phyloP scores from a whole-genome alignment of 2,329 filamentous ascomycete species.

The Aspergillus caelatus region DNA sequence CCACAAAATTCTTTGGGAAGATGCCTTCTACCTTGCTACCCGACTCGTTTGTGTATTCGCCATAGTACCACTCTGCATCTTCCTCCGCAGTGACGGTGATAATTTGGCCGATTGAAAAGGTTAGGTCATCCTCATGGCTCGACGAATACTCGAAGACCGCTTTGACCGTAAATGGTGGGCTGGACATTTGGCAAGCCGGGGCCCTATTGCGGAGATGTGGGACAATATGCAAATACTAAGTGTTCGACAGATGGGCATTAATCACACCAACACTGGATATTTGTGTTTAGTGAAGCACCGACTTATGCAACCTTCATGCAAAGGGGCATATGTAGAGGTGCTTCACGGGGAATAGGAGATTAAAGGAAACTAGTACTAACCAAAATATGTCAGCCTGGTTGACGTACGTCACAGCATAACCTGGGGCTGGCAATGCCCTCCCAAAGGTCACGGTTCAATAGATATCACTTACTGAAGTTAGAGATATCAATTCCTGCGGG shows the following conservation, averaged over 20 bases:
- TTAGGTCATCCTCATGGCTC: slow-evolving; percentile 90
- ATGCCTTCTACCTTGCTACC: slow-evolving; percentile 81
- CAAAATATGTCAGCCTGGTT: slow-evolving; percentile 32
- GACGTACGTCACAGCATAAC: slow-evolving; percentile 29
- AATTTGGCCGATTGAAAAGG: slow-evolving; percentile 80
- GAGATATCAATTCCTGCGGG: slow-evolving; percentile 4
- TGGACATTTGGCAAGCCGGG: slow-evolving; percentile 62
- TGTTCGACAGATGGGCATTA: slow-evolving; percentile 10
- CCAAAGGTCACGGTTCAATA: not conserved
- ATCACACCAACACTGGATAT: slow-evolving; percentile 13
- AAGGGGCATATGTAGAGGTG: slow-evolving; percentile 19
- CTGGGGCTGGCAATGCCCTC: slow-evolving; percentile 13
- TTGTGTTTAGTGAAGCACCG: slow-evolving; percentile 21
- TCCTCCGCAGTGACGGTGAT: slow-evolving; percentile 93
- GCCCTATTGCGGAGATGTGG: slow-evolving; percentile 28
- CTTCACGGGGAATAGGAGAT: slow-evolving; percentile 11
- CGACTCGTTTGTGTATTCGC: slow-evolving; percentile 77
- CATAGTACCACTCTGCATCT: slow-evolving; percentile 90
- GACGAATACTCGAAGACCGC: slow-evolving; percentile 94
- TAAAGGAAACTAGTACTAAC: slow-evolving; percentile 25
- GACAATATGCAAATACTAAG: slow-evolving; percentile 8
- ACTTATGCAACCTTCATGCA: slow-evolving; percentile 25
- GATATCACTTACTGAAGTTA: slow-evolving; percentile 17
- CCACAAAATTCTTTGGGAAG: slow-evolving; percentile 96
- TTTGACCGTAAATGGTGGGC: slow-evolving; percentile 85